Conservation (phyloP, 2,329 filamentous ascomycete species). For the Phialocephala sp. region DNA sequence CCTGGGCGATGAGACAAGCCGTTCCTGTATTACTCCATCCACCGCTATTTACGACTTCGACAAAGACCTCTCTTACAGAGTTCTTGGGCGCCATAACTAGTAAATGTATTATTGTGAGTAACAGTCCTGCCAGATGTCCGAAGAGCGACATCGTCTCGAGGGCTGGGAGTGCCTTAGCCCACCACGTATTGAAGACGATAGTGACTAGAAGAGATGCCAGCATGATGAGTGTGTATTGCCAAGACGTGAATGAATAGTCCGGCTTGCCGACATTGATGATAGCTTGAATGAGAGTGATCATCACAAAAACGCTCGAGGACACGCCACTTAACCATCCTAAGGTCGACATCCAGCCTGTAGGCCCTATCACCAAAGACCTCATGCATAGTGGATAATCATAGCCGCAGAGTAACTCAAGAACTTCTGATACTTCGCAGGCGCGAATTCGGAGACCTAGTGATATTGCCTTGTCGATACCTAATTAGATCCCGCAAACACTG, state of each 20-base stretch:
- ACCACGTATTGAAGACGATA: conserved; percentile 51
- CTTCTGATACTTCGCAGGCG: conserved; percentile 54
- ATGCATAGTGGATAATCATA: conserved; percentile 6
- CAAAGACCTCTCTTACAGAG: conserved; percentile 40
- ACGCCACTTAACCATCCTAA: conserved; percentile 52
- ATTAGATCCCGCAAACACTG: conserved; percentile 46
- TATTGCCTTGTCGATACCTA: conserved; percentile 58
- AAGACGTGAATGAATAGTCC: conserved; percentile 45
- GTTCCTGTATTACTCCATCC: conserved; percentile 44
- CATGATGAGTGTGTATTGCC: conserved; percentile 52
- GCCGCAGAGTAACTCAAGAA: conserved; percentile 59
- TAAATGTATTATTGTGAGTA: conserved; percentile 50
- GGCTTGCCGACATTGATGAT: conserved; percentile 44
- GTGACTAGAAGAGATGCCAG: conserved; percentile 49
- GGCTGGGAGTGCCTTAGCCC: conserved; percentile 47
- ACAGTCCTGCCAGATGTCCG: conserved; percentile 52
- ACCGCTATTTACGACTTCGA: conserved; percentile 42
- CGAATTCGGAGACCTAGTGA: conserved; percentile 62
- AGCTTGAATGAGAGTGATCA: conserved; percentile 52
- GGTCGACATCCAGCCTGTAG: conserved; percentile 52
- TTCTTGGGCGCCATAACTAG: conserved; percentile 40
- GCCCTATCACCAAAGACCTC: conserved; percentile 10
- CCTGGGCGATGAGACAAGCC: conserved; percentile 46
- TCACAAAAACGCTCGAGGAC: conserved; percentile 49
- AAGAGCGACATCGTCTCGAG: conserved; percentile 52